Evolutionary conservation across 2,329 filamentous ascomycete species (phyloP).

Genomic region (Aureobasidium sp.): DNA sequence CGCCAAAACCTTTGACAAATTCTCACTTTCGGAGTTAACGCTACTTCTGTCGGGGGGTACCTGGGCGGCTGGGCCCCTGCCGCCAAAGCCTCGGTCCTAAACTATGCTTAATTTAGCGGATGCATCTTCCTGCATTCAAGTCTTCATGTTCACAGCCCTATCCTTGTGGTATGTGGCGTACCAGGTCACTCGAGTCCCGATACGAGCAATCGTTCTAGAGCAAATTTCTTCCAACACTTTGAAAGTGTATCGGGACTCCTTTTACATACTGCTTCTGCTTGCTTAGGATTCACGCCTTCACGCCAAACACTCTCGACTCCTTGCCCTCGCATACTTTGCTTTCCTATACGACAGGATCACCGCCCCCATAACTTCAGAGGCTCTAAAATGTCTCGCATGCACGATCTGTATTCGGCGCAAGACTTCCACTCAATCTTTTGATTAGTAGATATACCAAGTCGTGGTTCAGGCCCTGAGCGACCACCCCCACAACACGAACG

Average conservation of each 20-base stretch:
- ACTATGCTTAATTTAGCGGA: slow-evolving; percentile 1
- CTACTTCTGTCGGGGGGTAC: not conserved
- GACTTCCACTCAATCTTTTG: not conserved
- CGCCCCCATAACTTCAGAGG: not conserved
- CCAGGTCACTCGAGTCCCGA: not conserved
- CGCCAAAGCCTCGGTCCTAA: not conserved
- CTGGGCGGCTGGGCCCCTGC: not conserved
- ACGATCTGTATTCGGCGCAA: not conserved
- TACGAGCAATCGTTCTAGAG: not conserved
- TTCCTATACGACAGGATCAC: no score
- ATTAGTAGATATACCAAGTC: not conserved
- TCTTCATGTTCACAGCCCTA: not conserved
- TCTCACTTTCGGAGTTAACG: not conserved
- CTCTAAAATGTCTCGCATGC: not conserved
- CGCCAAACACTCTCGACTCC: not conserved
- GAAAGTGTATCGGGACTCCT: not conserved
- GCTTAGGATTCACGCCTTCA: not conserved
- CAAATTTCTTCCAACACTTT: not conserved
- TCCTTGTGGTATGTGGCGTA: not conserved
- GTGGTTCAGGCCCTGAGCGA: not conserved
- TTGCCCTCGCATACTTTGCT: not conserved
- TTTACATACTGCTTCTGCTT: not conserved
- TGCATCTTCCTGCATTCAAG: not conserved
- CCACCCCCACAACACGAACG: not conserved
- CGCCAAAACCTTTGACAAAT: not conserved